Evolutionary conservation across 2,329 filamentous ascomycete genomes (phyloP).

Genomic region (Fusarium metavorans): DNA sequence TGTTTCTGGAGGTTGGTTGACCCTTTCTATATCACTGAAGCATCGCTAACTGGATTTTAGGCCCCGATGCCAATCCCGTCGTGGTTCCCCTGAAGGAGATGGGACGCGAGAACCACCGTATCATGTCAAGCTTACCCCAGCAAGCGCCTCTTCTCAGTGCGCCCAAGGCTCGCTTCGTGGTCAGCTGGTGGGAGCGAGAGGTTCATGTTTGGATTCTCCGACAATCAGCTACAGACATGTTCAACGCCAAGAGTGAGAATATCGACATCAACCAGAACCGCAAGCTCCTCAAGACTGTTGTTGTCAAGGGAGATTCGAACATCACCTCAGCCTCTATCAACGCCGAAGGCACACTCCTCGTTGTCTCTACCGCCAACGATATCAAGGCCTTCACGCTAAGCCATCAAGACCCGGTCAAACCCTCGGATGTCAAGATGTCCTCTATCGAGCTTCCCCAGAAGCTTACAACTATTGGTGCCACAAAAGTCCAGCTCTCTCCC

Average conservation of each 20-base stretch:
- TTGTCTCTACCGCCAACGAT: conserved; percentile 79
- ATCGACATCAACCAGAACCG: conserved; percentile 65
- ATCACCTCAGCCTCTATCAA: conserved; percentile 82
- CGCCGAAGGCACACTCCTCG: conserved; percentile 76
- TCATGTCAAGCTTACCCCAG: conserved; percentile 87
- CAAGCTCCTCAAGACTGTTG: conserved; percentile 76
- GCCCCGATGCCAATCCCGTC: conserved; percentile 86
- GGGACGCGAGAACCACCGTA: conserved; percentile 86
- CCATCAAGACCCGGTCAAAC: conserved; percentile 61
- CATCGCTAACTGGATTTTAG: conserved; percentile 56
- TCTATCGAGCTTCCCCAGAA: conserved; percentile 74
- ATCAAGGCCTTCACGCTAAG: conserved; percentile 82
- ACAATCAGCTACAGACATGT: conserved; percentile 60
- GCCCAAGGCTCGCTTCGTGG: conserved; percentile 77
- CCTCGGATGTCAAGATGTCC: conserved; percentile 74
- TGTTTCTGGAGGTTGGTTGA: conserved; percentile 84
- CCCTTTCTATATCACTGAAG: neutral
- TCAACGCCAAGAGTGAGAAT: conserved; percentile 54
- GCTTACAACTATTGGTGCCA: conserved; percentile 73
- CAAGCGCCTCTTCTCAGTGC: conserved; percentile 79
- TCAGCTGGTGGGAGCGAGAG: conserved; percentile 94
- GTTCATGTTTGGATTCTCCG: conserved; percentile 81
- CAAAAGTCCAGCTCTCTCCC: conserved; percentile 76
- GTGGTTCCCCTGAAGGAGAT: conserved; percentile 79
- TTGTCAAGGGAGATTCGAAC: conserved; percentile 81